phyloP scores from a whole-genome alignment of 2,329 filamentous ascomycete species.

The Endothia cerciana region DNA sequence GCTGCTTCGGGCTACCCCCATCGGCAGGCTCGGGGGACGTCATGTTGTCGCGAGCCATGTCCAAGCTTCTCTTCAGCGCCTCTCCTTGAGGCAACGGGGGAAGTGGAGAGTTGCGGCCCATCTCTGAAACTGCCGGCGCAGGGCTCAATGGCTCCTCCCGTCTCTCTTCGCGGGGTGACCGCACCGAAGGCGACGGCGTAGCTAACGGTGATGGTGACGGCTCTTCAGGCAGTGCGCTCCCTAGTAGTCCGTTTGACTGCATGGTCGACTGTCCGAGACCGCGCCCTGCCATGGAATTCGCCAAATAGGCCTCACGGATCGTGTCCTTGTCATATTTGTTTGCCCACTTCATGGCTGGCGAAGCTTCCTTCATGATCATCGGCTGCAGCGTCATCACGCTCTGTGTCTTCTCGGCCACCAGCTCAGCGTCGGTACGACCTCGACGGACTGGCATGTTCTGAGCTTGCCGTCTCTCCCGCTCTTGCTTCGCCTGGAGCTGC shows the following conservation, averaged over 20 bases:
- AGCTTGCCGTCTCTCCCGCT: constrained; percentile 55
- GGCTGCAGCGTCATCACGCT: constrained; percentile 90
- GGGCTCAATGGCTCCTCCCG: constrained; percentile 17
- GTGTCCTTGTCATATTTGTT: constrained; percentile 91
- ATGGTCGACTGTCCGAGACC: constrained; percentile 49
- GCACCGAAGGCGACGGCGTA: constrained; percentile 35
- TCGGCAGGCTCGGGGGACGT: constrained; percentile 44
- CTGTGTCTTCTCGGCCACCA: constrained; percentile 74
- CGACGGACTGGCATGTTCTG: constrained; percentile 41
- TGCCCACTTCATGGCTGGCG: constrained; percentile 95
- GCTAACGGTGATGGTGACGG: constrained; percentile 44
- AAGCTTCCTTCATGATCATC: constrained; percentile 81
- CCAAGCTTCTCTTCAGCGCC: constrained; percentile 36
- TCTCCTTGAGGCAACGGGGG: constrained; percentile 45
- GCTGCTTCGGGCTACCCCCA: constrained; percentile 47
- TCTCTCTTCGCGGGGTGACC: constrained; percentile 33
- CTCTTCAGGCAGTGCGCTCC: constrained; percentile 36
- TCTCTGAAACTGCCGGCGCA: constrained; percentile 22
- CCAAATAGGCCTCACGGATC: constrained; percentile 83
- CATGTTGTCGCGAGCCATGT: constrained; percentile 43
- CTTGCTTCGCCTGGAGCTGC: constrained; percentile 74
- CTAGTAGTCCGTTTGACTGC: constrained; percentile 38
- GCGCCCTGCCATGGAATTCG: constrained; percentile 72
- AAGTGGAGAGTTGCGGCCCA: constrained; percentile 44
- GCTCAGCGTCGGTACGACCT: constrained; percentile 59